These are phyloP conservation scores for Lithocarpus polystachyus DNA, from an alignment of 306 rosid species.

Conservation along the genomic window DNA sequence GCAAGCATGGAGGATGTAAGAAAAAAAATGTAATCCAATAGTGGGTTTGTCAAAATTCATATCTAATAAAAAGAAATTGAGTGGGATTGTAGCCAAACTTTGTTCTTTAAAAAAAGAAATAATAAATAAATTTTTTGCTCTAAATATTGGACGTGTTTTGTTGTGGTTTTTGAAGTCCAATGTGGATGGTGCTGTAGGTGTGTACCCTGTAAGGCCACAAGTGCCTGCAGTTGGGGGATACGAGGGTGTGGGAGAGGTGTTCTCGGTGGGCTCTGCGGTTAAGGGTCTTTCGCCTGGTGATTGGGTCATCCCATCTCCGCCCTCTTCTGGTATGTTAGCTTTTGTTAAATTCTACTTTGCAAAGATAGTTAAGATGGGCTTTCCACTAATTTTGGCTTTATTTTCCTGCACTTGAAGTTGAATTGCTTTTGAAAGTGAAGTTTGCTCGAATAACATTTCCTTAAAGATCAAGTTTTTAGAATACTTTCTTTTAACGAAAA, in stretches of 20 bases:
- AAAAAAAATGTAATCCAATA: too few species aligned
- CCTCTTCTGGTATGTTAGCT: slow-evolving; percentile 59
- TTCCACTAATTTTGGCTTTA: not conserved
- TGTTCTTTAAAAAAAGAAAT: too few species aligned
- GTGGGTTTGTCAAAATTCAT: too few species aligned
- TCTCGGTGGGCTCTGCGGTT: slow-evolving; percentile 63
- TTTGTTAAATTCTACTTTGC: not conserved
- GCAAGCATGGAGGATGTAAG: too few species aligned
- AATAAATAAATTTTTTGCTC: not conserved
- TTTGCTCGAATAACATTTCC: not conserved
- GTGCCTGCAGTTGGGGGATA: slow-evolving; percentile 90
- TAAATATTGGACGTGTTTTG: not conserved
- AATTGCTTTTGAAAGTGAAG: not conserved
- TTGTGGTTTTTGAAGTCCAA: slow-evolving; percentile 1
- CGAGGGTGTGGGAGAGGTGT: slow-evolving; percentile 91
- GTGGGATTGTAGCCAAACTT: too few species aligned
- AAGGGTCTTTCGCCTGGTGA: slow-evolving; percentile 66
- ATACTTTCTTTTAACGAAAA: not conserved
- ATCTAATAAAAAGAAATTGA: too few species aligned
- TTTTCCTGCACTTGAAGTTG: not conserved
- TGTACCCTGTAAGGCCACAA: slow-evolving; percentile 84
- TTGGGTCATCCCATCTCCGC: slow-evolving; percentile 89
- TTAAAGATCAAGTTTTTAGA: not conserved
- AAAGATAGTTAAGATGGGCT: not conserved
- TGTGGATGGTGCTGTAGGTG: slow-evolving; percentile 34